A percentile compares a stretch with the other conserved stretches of the same genome.
These are phyloP conservation scores for Kodamaea anthophila DNA, from an alignment of 1,139 yeast species.

Conservation along the genomic window DNA sequence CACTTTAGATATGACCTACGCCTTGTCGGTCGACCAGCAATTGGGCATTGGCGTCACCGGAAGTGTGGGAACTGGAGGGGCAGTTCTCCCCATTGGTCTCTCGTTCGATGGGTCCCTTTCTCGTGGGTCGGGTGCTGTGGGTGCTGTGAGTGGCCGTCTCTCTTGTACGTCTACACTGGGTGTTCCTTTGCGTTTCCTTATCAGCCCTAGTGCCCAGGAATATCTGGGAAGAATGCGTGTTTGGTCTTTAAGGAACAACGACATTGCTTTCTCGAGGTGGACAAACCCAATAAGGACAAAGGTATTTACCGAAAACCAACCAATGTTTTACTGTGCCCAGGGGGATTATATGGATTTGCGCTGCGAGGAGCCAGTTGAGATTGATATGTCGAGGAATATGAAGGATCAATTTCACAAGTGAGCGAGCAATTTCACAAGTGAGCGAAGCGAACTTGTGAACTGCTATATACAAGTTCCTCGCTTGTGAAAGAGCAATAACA, in stretches of 20 bases:
- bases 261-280: slow-evolving; percentile 3
- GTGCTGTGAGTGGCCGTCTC: slow-evolving; percentile 1
- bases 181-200: slow-evolving; percentile 4
- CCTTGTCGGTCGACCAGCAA: background rate
- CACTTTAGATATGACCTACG: background rate
- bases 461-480: too few species aligned
- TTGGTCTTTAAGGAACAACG: too few species aligned
- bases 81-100: background rate
- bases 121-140: background rate
- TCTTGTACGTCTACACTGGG: slow-evolving; percentile 2
- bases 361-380: slow-evolving; percentile 5
- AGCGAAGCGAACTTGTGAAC: too few species aligned
- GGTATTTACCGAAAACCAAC: slow-evolving; percentile 3
- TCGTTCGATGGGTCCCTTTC: background rate
- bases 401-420: too few species aligned
- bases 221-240: slow-evolving; percentile 2
- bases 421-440: too few species aligned
- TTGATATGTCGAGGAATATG: too few species aligned
- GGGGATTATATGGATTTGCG: slow-evolving; percentile 5
- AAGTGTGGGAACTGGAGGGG: background rate
- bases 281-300: background rate
- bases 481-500: too few species aligned
- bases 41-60: background rate
- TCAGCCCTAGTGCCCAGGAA: slow-evolving; percentile 4
- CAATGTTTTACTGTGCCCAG: slow-evolving; percentile 5